phyloP scores from a whole-genome alignment of 768 basidiomycete species.

The Leucosporidium scottii region DNA sequence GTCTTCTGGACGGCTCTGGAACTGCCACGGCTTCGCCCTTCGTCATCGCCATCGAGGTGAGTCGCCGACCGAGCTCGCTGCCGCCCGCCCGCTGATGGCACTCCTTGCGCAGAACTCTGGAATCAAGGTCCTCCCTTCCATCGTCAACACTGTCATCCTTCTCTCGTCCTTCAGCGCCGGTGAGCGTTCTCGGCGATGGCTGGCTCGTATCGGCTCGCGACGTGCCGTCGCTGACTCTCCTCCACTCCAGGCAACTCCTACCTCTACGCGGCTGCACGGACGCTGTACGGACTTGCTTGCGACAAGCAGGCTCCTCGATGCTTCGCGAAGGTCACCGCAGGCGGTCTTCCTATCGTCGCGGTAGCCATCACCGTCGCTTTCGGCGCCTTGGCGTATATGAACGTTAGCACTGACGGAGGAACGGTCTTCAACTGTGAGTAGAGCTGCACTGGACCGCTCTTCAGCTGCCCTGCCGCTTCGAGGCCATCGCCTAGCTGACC shows the following conservation, averaged over 20 bases:
- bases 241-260: slow-evolving; percentile 49
- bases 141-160: slow-evolving; percentile 54
- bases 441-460: neutral
- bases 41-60: slow-evolving; percentile 62
- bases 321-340: slow-evolving; percentile 56
- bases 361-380: slow-evolving; percentile 64
- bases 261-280: slow-evolving; percentile 71
- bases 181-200: slow-evolving; percentile 44
- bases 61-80: neutral
- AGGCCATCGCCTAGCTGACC: too few relatives aligned
- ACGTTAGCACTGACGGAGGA: slow-evolving; percentile 57
- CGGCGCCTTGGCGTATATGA: slow-evolving; percentile 64
- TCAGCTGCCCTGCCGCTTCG: too few relatives aligned
- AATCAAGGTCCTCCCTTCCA: slow-evolving; percentile 75
- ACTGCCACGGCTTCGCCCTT: slow-evolving; percentile 48
- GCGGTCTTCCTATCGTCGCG: slow-evolving; percentile 69
- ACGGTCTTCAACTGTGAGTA: slow-evolving; percentile 33
- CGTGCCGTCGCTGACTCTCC: neutral
- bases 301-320: slow-evolving; percentile 66
- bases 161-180: slow-evolving; percentile 91
- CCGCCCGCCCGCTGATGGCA: neutral
- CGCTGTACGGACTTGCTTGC: slow-evolving; percentile 71
- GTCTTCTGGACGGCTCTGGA: slow-evolving; percentile 46
- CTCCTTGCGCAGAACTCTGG: slow-evolving; percentile 50
- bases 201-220: too few relatives aligned